A percentile compares a stretch with the other conserved stretches of the same genome.
phyloP scores from a whole-genome alignment of 2,329 filamentous ascomycete species.

The Magnaporthales sp. region DNA sequence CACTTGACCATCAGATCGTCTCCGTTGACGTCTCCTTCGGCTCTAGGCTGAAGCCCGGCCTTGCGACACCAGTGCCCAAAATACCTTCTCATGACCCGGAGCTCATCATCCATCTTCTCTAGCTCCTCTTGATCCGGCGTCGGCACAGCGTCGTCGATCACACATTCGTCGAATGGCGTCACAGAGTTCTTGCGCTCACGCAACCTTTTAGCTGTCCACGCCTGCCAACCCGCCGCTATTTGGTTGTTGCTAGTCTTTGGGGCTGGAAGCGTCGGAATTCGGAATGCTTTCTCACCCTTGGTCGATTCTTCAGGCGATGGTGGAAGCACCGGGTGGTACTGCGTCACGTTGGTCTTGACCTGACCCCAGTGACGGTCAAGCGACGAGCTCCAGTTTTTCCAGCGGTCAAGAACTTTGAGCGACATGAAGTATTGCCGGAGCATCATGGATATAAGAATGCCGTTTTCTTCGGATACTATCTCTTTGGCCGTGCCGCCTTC shows the following conservation, averaged over 20 bases:
- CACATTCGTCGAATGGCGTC: conserved; percentile 34
- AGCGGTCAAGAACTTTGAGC: conserved; percentile 70
- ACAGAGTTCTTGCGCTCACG: conserved; percentile 22
- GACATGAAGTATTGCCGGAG: conserved; percentile 88
- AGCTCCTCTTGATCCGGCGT: conserved; percentile 31
- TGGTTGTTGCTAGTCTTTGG: background rate
- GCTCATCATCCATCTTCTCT: conserved; percentile 31
- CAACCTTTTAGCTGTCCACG: conserved; percentile 26
- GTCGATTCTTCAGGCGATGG: conserved; percentile 22
- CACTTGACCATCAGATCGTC: conserved; percentile 59
- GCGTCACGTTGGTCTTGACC: conserved; percentile 54
- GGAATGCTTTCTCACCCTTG: conserved; percentile 14
- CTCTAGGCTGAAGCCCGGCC: conserved; percentile 49
- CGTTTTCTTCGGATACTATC: conserved; percentile 77
- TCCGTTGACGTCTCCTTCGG: conserved; percentile 47
- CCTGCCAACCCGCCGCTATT: conserved; percentile 22
- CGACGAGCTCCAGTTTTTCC: conserved; percentile 60
- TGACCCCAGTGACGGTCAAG: conserved; percentile 56
- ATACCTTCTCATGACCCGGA: conserved; percentile 59
- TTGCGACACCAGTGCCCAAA: conserved; percentile 65
- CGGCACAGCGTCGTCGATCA: conserved; percentile 24
- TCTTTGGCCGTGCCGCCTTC: conserved; percentile 72
- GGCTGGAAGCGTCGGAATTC: conserved; percentile 8
- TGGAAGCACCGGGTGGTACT: conserved; percentile 37
- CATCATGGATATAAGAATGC: conserved; percentile 77